Conservation (phyloP, 2,329 filamentous ascomycete genomes). For the Phaeosphaeriaceae sp. region DNA sequence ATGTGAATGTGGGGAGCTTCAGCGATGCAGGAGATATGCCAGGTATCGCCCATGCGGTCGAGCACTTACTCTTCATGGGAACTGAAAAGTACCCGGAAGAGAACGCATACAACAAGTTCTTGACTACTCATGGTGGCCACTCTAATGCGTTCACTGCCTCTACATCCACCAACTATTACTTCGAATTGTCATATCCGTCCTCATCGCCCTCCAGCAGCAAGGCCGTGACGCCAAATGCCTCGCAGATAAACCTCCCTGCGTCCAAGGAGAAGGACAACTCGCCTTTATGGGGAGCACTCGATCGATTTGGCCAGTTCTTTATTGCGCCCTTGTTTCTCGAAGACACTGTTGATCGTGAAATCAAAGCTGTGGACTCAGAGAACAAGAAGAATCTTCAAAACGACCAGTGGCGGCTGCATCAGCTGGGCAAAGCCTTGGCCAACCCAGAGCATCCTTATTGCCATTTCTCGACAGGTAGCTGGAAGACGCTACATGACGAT, state of each 20-base stretch:
- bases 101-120: constrained; percentile 91
- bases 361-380: constrained; percentile 90
- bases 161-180: constrained; percentile 97
- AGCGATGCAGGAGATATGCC: constrained; percentile 90
- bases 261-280: constrained; percentile 54
- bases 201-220: constrained; percentile 60
- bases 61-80: constrained; percentile 98
- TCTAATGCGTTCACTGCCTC: constrained; percentile 95
- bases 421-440: constrained; percentile 86
- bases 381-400: constrained; percentile 98
- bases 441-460: constrained; percentile 88
- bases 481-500: constrained; percentile 81
- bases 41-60: constrained; percentile 93
- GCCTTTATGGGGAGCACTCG: constrained; percentile 81
- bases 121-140: constrained; percentile 85
- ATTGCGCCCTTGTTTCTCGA: constrained; percentile 85
- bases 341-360: constrained; percentile 83
- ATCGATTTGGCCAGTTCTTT: constrained; percentile 94
- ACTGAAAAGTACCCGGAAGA: constrained; percentile 86
- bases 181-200: constrained; percentile 86
- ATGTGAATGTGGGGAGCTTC: constrained; percentile 96
- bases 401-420: constrained; percentile 85
- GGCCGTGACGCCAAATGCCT: constrained; percentile 44
- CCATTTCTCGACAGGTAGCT: constrained; percentile 90
- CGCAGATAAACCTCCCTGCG: constrained; percentile 43